Evolutionary conservation across 306 rosid genomes (phyloP), one percentile per base, ranked within the genome.

Genomic region (Echinosophora koreensis): DNA sequence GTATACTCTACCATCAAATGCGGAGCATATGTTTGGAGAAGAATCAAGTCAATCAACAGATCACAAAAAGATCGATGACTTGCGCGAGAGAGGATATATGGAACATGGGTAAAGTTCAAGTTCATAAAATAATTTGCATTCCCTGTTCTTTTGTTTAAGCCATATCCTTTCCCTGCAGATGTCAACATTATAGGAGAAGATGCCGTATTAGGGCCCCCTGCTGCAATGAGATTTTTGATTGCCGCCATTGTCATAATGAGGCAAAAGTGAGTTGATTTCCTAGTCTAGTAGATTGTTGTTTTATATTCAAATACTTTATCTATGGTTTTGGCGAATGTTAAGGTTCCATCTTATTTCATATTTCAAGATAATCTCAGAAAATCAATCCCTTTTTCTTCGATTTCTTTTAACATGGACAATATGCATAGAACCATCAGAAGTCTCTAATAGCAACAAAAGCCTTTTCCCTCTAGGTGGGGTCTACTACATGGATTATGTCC

Each of bases 121-220:
- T 59, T 77, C 42, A 66, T 49, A n/a, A 35, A 15, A 4, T 47
- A 7, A 1, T 28, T 10, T 34, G 30, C 49, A 8, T 52, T 66
- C 22, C 51, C 12, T 15, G 42, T 28, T 38, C 44, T 69, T 42
- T 3, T 27, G 35, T 74, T 42, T n/a, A 79, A 51, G 32, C 8
- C 2, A 1, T 46, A 2, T 15, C 37, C 9, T 82, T 67, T 38
- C 37, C 27, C 50, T 79, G 70, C 92, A 92, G 97, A 55, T 94
- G 97, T 84, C 74, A 77, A 49, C 98, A 92, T 83, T 94, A 92
- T 69, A 71, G 81, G 55, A 85, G 94, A 59, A 84, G 98, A 42
- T 94, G 96, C 50, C 82, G 82, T 5, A 86, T 94, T 59, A 85
- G 88, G 76, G 97, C 98, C 44, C 98, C 98, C 47, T 94, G 98